These are phyloP conservation scores for Neophaeococcomyces mojaviensis DNA, from an alignment of 2,329 filamentous ascomycete species.

Conservation along the genomic window DNA sequence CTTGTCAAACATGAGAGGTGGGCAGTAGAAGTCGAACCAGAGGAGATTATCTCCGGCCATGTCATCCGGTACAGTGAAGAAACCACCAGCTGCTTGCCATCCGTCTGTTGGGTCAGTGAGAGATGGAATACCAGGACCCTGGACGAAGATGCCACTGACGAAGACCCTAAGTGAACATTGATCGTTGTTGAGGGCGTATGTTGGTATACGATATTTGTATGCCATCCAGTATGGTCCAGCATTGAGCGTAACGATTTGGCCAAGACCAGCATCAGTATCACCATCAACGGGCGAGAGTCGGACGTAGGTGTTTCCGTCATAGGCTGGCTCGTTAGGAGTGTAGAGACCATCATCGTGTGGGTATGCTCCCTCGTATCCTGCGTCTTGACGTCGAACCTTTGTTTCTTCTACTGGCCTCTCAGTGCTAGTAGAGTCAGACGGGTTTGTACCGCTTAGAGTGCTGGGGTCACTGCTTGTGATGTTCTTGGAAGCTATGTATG, in stretches of 20 bases:
- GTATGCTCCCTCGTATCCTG: not conserved
- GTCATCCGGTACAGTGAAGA: constrained; percentile 1
- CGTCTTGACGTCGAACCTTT: not conserved
- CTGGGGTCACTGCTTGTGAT: not conserved
- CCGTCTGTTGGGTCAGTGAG: constrained; percentile 2
- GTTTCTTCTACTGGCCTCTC: not conserved
- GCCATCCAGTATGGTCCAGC: constrained; percentile 4
- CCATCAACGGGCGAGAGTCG: not conserved
- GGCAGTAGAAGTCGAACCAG: constrained; percentile 7
- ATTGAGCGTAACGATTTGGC: not conserved
- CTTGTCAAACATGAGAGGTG: not conserved
- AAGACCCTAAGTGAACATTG: not conserved
- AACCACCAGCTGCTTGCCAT: constrained; percentile 3
- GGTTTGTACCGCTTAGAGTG: not conserved
- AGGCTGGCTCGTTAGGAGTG: constrained; percentile 5
- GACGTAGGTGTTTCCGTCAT: constrained; percentile 7
- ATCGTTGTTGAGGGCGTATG: constrained; percentile 6
- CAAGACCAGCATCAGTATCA: not conserved
- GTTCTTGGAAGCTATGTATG: not conserved
- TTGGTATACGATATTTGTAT: constrained; percentile 7
- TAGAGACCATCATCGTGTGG: not conserved
- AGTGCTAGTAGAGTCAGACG: no score
- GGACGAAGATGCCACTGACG: not conserved
- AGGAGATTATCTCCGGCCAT: not conserved
- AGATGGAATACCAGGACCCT: not conserved